Evolutionary conservation across 2,329 filamentous ascomycete species (phyloP).

Genomic region (Cladosporium sphaerospermum): DNA sequence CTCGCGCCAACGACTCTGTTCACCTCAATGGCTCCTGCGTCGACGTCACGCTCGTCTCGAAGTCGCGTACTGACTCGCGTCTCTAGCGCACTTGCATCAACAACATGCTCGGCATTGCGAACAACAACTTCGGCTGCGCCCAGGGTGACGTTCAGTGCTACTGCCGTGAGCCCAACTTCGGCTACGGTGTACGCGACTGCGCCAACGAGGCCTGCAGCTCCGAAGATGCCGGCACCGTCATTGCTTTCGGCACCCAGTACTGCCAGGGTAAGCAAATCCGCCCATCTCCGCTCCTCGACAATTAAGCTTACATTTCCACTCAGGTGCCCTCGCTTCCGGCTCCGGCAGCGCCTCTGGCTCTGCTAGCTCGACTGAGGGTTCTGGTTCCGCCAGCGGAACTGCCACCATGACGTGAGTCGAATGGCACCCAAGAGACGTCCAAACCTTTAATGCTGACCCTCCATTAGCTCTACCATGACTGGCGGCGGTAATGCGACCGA

Average conservation of each 20-base stretch:
- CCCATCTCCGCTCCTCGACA: not conserved
- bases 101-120: slow-evolving; percentile 31
- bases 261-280: slow-evolving; percentile 23
- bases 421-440: not conserved
- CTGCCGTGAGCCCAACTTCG: slow-evolving; percentile 31
- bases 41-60: not conserved
- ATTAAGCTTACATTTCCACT: not conserved
- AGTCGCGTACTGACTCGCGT: not conserved
- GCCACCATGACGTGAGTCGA: slow-evolving; percentile 4
- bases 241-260: slow-evolving; percentile 30
- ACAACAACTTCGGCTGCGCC: slow-evolving; percentile 26
- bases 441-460: slow-evolving; percentile 7
- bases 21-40: not conserved
- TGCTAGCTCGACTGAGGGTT: too few species aligned
- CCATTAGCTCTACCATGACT: slow-evolving; percentile 1
- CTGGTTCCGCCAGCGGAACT: not conserved
- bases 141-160: slow-evolving; percentile 30
- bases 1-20: not conserved
- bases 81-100: slow-evolving; percentile 30
- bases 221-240: slow-evolving; percentile 24
- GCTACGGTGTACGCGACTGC: slow-evolving; percentile 36
- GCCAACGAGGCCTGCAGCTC: slow-evolving; percentile 29
- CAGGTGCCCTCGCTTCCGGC: slow-evolving; percentile 5
- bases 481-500: slow-evolving; percentile 5
- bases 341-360: not conserved